Evolutionary conservation across 768 basidiomycete genomes (phyloP).

Genomic region (Boletus reticuloceps): DNA sequence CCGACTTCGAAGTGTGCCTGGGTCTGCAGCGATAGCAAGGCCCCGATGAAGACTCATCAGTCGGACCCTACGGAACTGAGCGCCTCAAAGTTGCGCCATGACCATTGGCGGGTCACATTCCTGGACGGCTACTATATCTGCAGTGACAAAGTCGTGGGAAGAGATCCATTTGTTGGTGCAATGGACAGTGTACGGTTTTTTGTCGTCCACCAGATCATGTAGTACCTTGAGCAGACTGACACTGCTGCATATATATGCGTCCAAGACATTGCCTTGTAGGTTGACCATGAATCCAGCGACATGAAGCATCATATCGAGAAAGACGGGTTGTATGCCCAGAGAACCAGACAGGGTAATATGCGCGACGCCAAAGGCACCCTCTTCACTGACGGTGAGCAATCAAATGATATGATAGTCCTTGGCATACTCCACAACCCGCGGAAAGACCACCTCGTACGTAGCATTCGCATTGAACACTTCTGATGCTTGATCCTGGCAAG

Average conservation of each 20-base stretch:
- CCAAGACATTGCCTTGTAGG: conserved; percentile 44
- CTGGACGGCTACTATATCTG: conserved; percentile 52
- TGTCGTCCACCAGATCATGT: conserved; percentile 39
- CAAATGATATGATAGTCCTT: conserved; percentile 56
- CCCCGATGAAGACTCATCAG: conserved; percentile 47
- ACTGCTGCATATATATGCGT: conserved; percentile 63
- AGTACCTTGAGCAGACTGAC: conserved; percentile 50
- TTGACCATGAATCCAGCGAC: conserved; percentile 71
- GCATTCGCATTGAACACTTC: conserved; percentile 57
- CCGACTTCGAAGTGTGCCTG: conserved; percentile 7
- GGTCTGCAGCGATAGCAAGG: conserved; percentile 35
- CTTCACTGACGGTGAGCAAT: conserved; percentile 47
- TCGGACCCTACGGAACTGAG: conserved; percentile 57
- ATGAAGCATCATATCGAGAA: conserved; percentile 67
- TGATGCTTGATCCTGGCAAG: conserved; percentile 18
- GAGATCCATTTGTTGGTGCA: conserved; percentile 45
- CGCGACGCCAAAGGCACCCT: conserved; percentile 53
- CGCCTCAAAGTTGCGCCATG: conserved; percentile 55
- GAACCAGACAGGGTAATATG: conserved; percentile 41
- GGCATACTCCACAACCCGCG: no score
- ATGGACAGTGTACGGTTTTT: conserved; percentile 48
- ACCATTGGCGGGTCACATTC: conserved; percentile 36
- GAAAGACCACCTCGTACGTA: conserved; percentile 64
- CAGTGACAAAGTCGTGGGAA: conserved; percentile 44
- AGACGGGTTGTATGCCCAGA: conserved; percentile 52